Evolutionary conservation across 2,329 filamentous ascomycete species (phyloP).

Genomic region (Dothideomycetidae sp.): DNA sequence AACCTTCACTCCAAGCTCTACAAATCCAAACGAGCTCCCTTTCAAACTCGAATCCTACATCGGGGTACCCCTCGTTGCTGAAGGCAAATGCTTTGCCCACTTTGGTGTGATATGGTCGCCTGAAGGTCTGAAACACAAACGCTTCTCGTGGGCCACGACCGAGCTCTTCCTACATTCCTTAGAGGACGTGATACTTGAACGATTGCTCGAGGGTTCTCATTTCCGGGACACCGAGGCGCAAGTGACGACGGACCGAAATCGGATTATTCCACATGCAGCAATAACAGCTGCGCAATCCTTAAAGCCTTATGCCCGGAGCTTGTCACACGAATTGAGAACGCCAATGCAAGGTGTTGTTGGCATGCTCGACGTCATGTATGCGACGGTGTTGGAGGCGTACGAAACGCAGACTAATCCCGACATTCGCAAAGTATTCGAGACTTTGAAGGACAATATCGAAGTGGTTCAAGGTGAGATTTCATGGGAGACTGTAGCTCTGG

Average conservation of each 20-base stretch:
- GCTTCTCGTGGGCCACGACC: constrained; percentile 50
- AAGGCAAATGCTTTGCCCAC: constrained; percentile 53
- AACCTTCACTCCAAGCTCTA: constrained; percentile 33
- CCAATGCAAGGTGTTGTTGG: constrained; percentile 65
- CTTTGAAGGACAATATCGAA: constrained; percentile 55
- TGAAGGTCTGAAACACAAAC: constrained; percentile 42
- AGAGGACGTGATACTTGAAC: constrained; percentile 50
- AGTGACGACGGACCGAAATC: constrained; percentile 18
- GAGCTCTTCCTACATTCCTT: constrained; percentile 55
- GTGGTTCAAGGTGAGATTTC: constrained; percentile 46
- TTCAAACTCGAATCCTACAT: constrained; percentile 52
- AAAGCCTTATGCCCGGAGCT: constrained; percentile 56
- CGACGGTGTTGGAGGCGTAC: constrained; percentile 52
- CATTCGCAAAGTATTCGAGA: constrained; percentile 43
- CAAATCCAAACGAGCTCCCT: constrained; percentile 47
- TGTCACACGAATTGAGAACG: constrained; percentile 58
- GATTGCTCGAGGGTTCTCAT: constrained; percentile 40
- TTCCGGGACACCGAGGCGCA: constrained; percentile 26
- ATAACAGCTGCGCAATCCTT: constrained; percentile 49
- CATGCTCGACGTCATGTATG: constrained; percentile 65
- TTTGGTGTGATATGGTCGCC: constrained; percentile 59
- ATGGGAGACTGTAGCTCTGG: too few species aligned
- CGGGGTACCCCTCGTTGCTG: constrained; percentile 49
- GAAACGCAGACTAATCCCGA: constrained; percentile 38
- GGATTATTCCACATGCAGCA: constrained; percentile 40